Evolutionary conservation across 2,329 filamentous ascomycete species (phyloP), one percentile per base, ranked within the genome.

Genomic region (Pseudogymnoascus sp.): DNA sequence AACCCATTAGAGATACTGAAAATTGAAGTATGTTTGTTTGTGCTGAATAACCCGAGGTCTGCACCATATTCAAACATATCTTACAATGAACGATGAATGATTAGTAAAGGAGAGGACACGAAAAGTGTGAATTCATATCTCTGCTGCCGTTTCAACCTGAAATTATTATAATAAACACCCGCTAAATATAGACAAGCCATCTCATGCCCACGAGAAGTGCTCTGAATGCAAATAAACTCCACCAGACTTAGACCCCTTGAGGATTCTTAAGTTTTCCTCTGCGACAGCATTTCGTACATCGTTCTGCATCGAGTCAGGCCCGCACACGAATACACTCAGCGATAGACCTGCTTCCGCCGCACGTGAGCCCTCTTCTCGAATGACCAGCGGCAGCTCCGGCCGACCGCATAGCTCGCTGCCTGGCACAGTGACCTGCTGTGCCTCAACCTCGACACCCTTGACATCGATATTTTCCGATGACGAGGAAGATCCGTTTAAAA

Each of bases 201-300:
- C 57, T 63, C 63, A 73, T 37, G 75, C 76, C 75, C 67, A 78
- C 64, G 73, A 74, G 64, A 81, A 81, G 60, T 76, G 72, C 68
- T 81, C 78, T 21, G 74, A 73, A 68, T 80, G 78, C 61, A 81
- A 64, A 68, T 77, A 79, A 1, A 80, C 71, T 33, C 75, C 73
- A 35, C 69, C 68, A 3, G 63, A 61, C 57, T 66, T 68, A 15
- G 59, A 31, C 4, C 68, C 71, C 15, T 66, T 72, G 6, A 77
- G 26, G 10, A 76, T 72, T 6, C 64, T 63, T 60, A 74, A 58
- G 60, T 81, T 78, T 40, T 73, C 74, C n/a, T 60, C 60, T 1
- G 78, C 77, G 17, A 78, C 77, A 6, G 77, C 77, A 68, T 79
- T 76, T 1, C 76, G 71, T 7, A 78, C 75, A 70, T 81, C 78